Base-by-base conservation (phyloP, 2,329 filamentous ascomycete genomes). In the Nemania sp. region DNA sequence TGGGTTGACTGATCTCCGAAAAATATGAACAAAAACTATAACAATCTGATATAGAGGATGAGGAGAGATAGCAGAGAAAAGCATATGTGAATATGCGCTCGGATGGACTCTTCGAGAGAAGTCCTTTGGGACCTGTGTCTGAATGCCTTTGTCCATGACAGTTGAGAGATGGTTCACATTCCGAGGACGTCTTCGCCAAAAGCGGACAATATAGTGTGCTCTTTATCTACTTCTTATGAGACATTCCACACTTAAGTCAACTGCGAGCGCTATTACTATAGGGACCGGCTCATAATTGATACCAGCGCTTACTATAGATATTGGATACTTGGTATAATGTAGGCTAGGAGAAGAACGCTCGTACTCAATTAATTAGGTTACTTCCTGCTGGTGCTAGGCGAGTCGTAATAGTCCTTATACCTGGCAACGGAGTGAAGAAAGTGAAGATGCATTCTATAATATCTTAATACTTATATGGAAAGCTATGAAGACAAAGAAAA, bases 61-160 rank as follows among this genome's bases (percentile, higher is more conserved):
- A 66, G 41, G 29, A 27, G 27, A 35, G 52, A 18, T 8, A 10
- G 22, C 41, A 22, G 35, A 43, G 55, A 57, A 60, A 54, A 55
- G 43, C 58, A 24, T 41, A 49, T 22, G 35, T 24, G 68, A 51
- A 7, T 41, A 62, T 13, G 52, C 10, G 51, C 68, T 62, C 64
- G 67, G 65, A 67, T 38, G 54, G 62, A 32, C 45, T 52, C 18
- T 51, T 38, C 29, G 61, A 29, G 32, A 57, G 63, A 54, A 41
- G 35, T 59, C 51, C 56, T 56, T 65, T 70, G 67, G 70, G 70
- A 69, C 69, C 59, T 55, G 57, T 70, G 47, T 58, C 55, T 73
- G 59, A 74, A 74, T 74, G 68, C 62, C 75, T 76, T 76, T 76
- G 75, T 76, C 59, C 41, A 52, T 22, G 47, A 58, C 58, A 53